Conservation (phyloP, 768 basidiomycete species). For the Pholiota conissans region DNA sequence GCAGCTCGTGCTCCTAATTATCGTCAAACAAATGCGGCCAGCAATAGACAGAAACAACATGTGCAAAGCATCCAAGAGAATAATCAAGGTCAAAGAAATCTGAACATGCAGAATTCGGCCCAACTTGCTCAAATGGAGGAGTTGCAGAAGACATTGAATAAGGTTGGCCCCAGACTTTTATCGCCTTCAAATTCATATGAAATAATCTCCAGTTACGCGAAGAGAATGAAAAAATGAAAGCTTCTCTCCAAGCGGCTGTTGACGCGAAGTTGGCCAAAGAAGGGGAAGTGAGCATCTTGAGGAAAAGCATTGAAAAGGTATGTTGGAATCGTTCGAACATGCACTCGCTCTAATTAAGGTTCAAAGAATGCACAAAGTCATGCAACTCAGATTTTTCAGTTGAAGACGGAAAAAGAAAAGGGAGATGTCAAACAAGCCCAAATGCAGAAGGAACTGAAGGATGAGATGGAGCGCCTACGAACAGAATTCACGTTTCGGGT, state of each 20-base stretch:
- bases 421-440: constrained; percentile 55
- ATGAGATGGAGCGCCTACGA: constrained; percentile 67
- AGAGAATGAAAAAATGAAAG: constrained; percentile 47
- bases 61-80: constrained; percentile 1
- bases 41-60: constrained; percentile 6
- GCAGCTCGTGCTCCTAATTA: constrained; percentile 4
- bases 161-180: constrained; percentile 36
- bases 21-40: neutral
- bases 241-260: constrained; percentile 45
- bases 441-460: constrained; percentile 61
- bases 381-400: constrained; percentile 50
- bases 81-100: neutral
- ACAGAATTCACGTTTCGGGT: constrained; percentile 74
- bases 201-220: constrained; percentile 43
- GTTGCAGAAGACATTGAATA: constrained; percentile 39
- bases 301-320: constrained; percentile 72
- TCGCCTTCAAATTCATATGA: constrained; percentile 10
- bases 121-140: constrained; percentile 20
- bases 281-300: constrained; percentile 69
- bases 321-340: too few relatives aligned
- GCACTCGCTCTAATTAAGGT: constrained; percentile 10
- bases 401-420: constrained; percentile 62
- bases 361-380: constrained; percentile 59
- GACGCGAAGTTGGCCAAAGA: constrained; percentile 59
- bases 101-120: neutral